phyloP scores from a whole-genome alignment of 805 yeast species.

The Tetrapisispora nanseiensis region DNA sequence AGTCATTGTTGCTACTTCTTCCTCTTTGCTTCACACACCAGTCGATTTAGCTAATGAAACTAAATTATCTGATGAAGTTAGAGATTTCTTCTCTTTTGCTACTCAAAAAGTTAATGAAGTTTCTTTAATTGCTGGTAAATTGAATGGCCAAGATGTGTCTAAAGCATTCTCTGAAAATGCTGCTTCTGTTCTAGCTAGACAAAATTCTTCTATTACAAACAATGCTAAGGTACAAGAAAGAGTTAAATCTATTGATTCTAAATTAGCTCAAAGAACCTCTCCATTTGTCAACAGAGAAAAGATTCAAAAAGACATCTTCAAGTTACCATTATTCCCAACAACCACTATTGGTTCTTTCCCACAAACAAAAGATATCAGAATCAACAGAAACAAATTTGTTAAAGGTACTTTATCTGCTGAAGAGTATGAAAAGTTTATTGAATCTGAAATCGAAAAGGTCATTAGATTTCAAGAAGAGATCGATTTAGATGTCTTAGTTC shows the following conservation, averaged over 20 bases:
- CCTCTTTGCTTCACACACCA: constrained; percentile 96
- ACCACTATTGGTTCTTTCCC: constrained; percentile 99
- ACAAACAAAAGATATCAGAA: constrained; percentile 98
- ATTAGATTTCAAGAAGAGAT: constrained; percentile 99
- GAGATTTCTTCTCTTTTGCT: constrained; percentile 98
- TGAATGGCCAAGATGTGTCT: constrained; percentile 67
- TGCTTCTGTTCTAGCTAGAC: constrained; percentile 74
- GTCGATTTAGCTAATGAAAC: constrained; percentile 89
- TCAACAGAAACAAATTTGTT: constrained; percentile 95
- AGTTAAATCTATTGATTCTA: constrained; percentile 65
- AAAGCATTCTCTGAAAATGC: constrained; percentile 73
- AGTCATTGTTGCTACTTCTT: constrained; percentile 87
- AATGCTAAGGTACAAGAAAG: constrained; percentile 84
- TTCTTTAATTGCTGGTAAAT: constrained; percentile 81
- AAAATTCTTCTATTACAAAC: constrained; percentile 80
- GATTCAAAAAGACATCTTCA: constrained; percentile 77
- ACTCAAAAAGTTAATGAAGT: constrained; percentile 92
- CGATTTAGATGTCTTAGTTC: constrained; percentile 96
- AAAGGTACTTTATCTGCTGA: constrained; percentile 94
- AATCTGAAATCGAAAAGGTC: constrained; percentile 90
- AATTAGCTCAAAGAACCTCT: constrained; percentile 72
- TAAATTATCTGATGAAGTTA: constrained; percentile 82
- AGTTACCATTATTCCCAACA: constrained; percentile 98
- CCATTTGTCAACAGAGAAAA: constrained; percentile 81
- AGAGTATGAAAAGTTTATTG: constrained; percentile 93